Percentiles rank a stretch among this genome's conserved stretches.
Conservation (phyloP, 1,284 basidiomycete species). For the Pascua sp. region DNA sequence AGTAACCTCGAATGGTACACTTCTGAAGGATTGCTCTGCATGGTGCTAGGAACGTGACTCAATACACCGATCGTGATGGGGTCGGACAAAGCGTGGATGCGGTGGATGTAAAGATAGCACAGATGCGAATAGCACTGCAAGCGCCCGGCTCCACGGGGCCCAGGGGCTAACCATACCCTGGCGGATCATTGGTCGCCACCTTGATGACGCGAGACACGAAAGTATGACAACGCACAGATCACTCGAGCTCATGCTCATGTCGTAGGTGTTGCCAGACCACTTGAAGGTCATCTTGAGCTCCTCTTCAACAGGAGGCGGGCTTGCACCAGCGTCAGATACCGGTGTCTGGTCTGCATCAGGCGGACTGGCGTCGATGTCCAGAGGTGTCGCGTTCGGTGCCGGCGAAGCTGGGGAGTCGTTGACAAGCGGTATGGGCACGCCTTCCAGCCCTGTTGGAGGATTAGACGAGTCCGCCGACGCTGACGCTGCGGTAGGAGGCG, state of each 20-base stretch:
- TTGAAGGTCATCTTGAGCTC: constrained; percentile 10
- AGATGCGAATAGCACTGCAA: not conserved
- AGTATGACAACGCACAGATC: constrained; percentile 8
- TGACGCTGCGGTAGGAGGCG: too few relatives aligned
- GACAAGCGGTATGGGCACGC: too few relatives aligned
- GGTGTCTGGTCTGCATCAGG: too few relatives aligned
- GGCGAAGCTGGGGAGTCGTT: too few relatives aligned
- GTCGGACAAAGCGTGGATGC: not conserved
- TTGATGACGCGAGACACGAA: not conserved
- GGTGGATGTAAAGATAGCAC: not conserved
- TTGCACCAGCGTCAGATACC: too few relatives aligned
- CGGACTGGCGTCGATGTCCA: too few relatives aligned
- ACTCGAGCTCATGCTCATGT: constrained; percentile 7
- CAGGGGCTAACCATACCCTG: too few relatives aligned
- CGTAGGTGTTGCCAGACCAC: constrained; percentile 13
- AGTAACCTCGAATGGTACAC: not conserved
- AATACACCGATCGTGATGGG: not conserved
- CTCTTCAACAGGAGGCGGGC: not conserved
- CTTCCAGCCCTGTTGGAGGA: too few relatives aligned
- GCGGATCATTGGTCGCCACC: not conserved
- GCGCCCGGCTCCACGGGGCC: too few relatives aligned
- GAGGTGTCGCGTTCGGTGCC: too few relatives aligned
- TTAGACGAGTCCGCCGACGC: too few relatives aligned
- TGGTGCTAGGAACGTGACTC: too few relatives aligned
- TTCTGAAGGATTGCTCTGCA: not conserved